Evolutionary conservation across 2,329 filamentous ascomycete genomes (phyloP).

Genomic region (Cytospora chrysosperma): DNA sequence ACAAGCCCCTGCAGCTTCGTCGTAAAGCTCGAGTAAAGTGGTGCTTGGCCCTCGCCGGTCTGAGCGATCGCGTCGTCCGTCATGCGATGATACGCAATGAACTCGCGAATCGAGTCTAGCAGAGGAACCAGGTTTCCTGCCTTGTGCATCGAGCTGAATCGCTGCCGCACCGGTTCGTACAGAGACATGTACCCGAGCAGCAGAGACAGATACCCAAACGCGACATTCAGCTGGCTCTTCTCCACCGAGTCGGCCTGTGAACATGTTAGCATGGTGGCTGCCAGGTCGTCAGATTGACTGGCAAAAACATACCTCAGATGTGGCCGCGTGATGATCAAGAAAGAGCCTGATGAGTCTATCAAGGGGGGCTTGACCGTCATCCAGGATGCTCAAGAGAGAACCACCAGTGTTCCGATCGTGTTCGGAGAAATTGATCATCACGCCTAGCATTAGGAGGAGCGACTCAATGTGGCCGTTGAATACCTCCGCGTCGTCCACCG

Average conservation of each 20-base stretch:
- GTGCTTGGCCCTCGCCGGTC: slow-evolving; percentile 32
- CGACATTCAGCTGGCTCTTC: slow-evolving; percentile 77
- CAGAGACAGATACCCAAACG: slow-evolving; percentile 82
- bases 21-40: slow-evolving; percentile 35
- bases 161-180: slow-evolving; percentile 42
- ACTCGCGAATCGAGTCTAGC: slow-evolving; percentile 54
- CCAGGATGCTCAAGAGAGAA: slow-evolving; percentile 42
- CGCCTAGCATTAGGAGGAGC: slow-evolving; percentile 74
- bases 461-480: slow-evolving; percentile 59
- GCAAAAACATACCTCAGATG: slow-evolving; percentile 60
- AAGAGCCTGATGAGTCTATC: slow-evolving; percentile 64
- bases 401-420: slow-evolving; percentile 64
- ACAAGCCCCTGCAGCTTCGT: slow-evolving; percentile 42
- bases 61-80: slow-evolving; percentile 41
- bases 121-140: slow-evolving; percentile 46
- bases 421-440: slow-evolving; percentile 85
- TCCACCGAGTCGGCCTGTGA: slow-evolving; percentile 66
- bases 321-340: slow-evolving; percentile 62
- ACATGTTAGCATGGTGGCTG: slow-evolving; percentile 26
- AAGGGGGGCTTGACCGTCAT: slow-evolving; percentile 46
- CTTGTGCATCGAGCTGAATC: slow-evolving; percentile 42
- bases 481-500: slow-evolving; percentile 49
- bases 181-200: slow-evolving; percentile 80
- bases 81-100: slow-evolving; percentile 51
- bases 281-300: neutral